A percentile compares a stretch with the other conserved stretches of the same genome.
phyloP scores from a whole-genome alignment of 2,329 filamentous ascomycete species.

The Neofusicoccum parvum region DNA sequence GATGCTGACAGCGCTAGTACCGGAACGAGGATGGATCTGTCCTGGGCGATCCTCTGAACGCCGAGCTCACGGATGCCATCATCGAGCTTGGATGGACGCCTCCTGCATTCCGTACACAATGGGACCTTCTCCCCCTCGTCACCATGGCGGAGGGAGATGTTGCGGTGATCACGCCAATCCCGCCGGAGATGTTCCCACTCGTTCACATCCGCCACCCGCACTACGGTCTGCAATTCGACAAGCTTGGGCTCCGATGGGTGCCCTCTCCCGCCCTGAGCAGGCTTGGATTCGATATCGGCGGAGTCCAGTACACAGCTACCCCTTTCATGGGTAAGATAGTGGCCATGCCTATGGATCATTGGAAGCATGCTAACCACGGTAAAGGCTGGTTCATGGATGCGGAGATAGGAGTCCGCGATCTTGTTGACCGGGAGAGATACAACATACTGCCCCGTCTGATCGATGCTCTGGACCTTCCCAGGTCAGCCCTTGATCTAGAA shows the following conservation, averaged over 20 bases:
- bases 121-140: constrained; percentile 33
- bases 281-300: constrained; percentile 34
- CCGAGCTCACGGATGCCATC: constrained; percentile 29
- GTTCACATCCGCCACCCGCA: constrained; percentile 30
- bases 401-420: constrained; percentile 33
- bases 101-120: constrained; percentile 26
- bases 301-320: constrained; percentile 30
- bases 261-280: constrained; percentile 30
- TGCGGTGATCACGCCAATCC: constrained; percentile 28
- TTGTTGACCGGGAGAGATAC: constrained; percentile 32
- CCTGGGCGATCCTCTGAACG: constrained; percentile 31
- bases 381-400: constrained; percentile 36
- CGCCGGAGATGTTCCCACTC: constrained; percentile 23
- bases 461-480: constrained; percentile 24
- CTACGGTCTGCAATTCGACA: constrained; percentile 27
- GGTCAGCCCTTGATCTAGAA: constrained; percentile 23
- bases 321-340: constrained; percentile 27
- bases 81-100: constrained; percentile 33
- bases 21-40: constrained; percentile 26
- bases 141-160: constrained; percentile 31
- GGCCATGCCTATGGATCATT: too few species aligned
- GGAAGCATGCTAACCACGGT: neutral
- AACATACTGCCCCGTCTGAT: constrained; percentile 29
- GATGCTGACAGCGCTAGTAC: constrained; percentile 22
- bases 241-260: constrained; percentile 32